Evolutionary conservation across 352 stramenopile genomes (phyloP).

Genomic region (Globisporangium heterothallicum): DNA sequence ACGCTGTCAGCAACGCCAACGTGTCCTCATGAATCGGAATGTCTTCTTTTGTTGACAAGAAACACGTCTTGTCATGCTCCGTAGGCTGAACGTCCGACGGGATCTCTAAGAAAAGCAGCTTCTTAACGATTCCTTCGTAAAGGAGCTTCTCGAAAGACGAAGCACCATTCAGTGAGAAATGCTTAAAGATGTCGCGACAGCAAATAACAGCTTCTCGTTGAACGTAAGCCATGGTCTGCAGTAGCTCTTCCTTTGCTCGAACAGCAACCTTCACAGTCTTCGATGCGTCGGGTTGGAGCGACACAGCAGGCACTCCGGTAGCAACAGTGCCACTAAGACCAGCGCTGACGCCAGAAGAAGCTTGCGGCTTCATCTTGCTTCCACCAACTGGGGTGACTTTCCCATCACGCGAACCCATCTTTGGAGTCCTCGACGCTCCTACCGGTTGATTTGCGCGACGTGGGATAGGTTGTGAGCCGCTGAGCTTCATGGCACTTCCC

Average conservation of each 20-base stretch:
- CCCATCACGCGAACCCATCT: slow-evolving; percentile 20
- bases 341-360: slow-evolving; percentile 10
- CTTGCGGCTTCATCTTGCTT: slow-evolving; percentile 30
- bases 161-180: slow-evolving; percentile 56
- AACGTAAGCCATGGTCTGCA: slow-evolving; percentile 69
- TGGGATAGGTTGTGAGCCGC: slow-evolving; percentile 46
- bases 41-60: slow-evolving; percentile 75
- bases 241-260: slow-evolving; percentile 75
- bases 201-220: slow-evolving; percentile 66
- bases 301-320: neutral
- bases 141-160: slow-evolving; percentile 74
- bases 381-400: slow-evolving; percentile 21
- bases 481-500: slow-evolving; percentile 40
- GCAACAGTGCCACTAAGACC: neutral
- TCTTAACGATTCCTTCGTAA: slow-evolving; percentile 77
- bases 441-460: slow-evolving; percentile 33
- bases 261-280: slow-evolving; percentile 67
- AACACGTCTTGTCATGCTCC: slow-evolving; percentile 83
- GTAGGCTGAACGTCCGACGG: slow-evolving; percentile 75
- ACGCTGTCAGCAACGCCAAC: slow-evolving; percentile 41
- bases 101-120: slow-evolving; percentile 80
- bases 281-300: slow-evolving; percentile 15
- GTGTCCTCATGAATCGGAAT: slow-evolving; percentile 77
- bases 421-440: slow-evolving; percentile 14
- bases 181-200: slow-evolving; percentile 66